phyloP scores from a whole-genome alignment of 108 stramenopile genomes.

The Nitzschia sp. region DNA sequence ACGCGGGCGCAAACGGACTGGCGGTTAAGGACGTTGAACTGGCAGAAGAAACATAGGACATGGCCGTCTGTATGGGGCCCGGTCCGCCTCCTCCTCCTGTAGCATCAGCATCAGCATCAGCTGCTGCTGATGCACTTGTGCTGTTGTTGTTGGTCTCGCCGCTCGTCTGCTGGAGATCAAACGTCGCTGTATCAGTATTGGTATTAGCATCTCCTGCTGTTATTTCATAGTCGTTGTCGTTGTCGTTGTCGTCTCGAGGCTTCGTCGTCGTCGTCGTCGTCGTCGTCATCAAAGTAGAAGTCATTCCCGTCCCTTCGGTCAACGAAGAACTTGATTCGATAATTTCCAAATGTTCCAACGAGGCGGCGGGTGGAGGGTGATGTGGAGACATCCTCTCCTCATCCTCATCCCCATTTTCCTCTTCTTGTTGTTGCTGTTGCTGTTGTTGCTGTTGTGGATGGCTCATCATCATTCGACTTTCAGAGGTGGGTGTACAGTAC shows the following conservation, averaged over 20 bases:
- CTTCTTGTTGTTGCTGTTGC: too few species aligned
- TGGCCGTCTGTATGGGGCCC: not conserved
- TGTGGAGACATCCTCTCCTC: not conserved
- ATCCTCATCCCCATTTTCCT: not conserved
- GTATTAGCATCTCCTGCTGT: too few species aligned
- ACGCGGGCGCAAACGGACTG: constrained; percentile 6
- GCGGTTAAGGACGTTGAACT: constrained; percentile 2
- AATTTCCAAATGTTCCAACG: constrained; percentile 12
- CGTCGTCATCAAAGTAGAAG: not conserved
- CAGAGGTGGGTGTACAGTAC: too few species aligned
- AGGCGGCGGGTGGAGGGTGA: not conserved
- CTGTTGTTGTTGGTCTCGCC: too few species aligned
- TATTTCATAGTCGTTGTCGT: too few species aligned
- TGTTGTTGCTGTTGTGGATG: too few species aligned
- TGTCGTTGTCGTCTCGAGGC: too few species aligned
- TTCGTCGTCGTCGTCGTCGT: not conserved
- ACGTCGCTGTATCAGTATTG: too few species aligned
- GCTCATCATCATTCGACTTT: too few species aligned
- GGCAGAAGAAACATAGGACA: constrained; percentile 18
- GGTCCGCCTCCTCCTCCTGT: not conserved
- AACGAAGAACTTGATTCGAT: constrained; percentile 4
- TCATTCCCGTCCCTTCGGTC: constrained; percentile 9
- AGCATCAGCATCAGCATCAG: not conserved
- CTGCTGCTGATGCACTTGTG: not conserved
- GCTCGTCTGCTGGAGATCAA: too few species aligned